phyloP scores from a whole-genome alignment of 2,329 filamentous ascomycete species.

The Samsoniella hepiali region DNA sequence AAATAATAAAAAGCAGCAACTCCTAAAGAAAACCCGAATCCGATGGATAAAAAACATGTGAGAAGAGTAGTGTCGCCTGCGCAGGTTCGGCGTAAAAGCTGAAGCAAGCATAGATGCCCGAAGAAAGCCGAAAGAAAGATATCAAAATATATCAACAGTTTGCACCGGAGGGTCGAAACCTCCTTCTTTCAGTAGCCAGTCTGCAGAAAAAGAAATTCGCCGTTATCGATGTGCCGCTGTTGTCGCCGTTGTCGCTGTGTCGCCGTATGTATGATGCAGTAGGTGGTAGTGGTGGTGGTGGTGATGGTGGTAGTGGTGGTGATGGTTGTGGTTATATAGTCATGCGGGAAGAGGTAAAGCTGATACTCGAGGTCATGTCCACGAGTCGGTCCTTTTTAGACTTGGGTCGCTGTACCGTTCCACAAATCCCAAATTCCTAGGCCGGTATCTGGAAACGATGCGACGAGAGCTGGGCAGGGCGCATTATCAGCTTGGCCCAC shows the following conservation, averaged over 20 bases:
- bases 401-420: constrained; percentile 3
- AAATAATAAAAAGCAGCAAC: neutral
- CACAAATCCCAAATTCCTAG: constrained; percentile 14
- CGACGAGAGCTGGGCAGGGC: constrained; percentile 28
- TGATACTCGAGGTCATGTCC: constrained; percentile 1
- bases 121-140: constrained; percentile 3
- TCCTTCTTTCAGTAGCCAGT: constrained; percentile 1
- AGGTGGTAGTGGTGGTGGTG: neutral
- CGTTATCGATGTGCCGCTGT: neutral
- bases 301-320: neutral
- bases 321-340: neutral
- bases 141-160: constrained; percentile 3
- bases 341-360: constrained; percentile 16
- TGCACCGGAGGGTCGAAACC: neutral
- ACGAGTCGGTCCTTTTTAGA: neutral
- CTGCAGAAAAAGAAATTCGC: neutral
- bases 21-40: neutral
- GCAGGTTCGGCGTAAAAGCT: too few relatives aligned
- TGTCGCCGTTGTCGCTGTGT: neutral
- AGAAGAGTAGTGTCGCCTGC: neutral
- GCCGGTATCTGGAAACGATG: constrained; percentile 22
- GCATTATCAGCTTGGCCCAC: constrained; percentile 38
- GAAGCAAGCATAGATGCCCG: neutral
- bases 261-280: constrained; percentile 10
- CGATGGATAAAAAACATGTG: neutral